Base-by-base conservation (phyloP, 1,284 basidiomycete genomes). In the Clitocybe nebularis region DNA sequence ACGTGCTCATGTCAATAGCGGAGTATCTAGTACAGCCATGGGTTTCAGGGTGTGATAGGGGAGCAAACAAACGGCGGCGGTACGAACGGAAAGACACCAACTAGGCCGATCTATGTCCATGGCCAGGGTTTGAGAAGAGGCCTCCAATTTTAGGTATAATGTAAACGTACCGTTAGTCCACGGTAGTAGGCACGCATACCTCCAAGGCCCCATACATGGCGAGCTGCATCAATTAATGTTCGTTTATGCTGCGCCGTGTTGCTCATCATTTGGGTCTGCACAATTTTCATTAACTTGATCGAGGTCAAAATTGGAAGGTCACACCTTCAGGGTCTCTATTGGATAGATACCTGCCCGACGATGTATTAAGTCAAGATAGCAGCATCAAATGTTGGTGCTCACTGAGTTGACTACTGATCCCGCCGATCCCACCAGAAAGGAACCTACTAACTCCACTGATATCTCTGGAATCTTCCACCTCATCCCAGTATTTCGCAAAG, bases 1-100 rank as follows among this genome's bases (percentile, higher is more conserved):
- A 95, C 0, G 92, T 93, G 55, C 88, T 90, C 92, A 95, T 93
- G 63, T 95, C 92, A 50, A 95, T 95, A 5, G 92, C 92, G 14
- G 86, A 86, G 62, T 88, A 88, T 46, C 82, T 85, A 22, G 25
- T 9, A 64, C 48, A n/a, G n/a, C n/a, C n/a, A n/a, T n/a, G n/a
- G n/a, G n/a, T n/a, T n/a, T n/a, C n/a, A n/a, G n/a, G n/a, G n/a
- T n/a, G n/a, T n/a, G n/a, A n/a, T n/a, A n/a, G n/a, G n/a, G n/a
- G n/a, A n/a, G n/a, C n/a, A n/a, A n/a, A n/a, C n/a, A n/a, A n/a
- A n/a, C n/a, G n/a, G n/a, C n/a, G n/a, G n/a, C n/a, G n/a, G n/a
- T n/a, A 66, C 82, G 44, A 75, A 92, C 71, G 89, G 92, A 65
- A 94, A 94, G 28, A 94, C 91, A 24, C 92, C 92, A 47, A 93